Conservation (phyloP, 345 rosid species). For the Theobroma cacao region DNA sequence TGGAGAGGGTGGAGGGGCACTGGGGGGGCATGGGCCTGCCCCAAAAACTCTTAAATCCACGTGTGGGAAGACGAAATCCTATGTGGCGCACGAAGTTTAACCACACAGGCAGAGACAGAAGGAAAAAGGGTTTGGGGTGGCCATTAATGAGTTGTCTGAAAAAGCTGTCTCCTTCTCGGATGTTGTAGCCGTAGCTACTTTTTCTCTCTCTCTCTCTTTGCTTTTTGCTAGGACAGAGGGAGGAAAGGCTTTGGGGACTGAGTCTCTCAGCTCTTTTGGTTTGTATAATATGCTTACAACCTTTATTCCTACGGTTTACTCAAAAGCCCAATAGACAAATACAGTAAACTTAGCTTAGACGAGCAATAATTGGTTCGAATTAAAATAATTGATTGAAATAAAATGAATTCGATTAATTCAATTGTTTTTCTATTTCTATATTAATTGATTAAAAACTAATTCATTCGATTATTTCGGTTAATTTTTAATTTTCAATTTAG, state of each 20-base stretch:
- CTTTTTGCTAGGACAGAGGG: neutral
- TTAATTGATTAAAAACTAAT: too few relatives aligned
- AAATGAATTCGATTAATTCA: too few relatives aligned
- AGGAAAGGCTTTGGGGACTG: neutral
- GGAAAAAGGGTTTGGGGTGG: neutral
- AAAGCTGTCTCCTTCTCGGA: neutral
- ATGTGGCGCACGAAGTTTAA: constrained; percentile 2
- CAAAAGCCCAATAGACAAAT: neutral
- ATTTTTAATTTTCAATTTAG: too few relatives aligned
- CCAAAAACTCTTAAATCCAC: constrained; percentile 1
- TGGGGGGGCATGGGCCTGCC: neutral
- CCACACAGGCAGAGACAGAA: neutral
- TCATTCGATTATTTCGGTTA: too few relatives aligned
- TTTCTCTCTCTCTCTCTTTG: neutral
- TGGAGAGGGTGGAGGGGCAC: neutral
- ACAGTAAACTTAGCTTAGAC: neutral
- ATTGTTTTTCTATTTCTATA: too few relatives aligned
- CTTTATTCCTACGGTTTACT: neutral
- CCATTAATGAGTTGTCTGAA: constrained; percentile 14
- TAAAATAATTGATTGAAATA: too few relatives aligned
- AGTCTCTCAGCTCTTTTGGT: neutral
- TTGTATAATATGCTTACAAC: neutral
- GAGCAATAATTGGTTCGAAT: too few relatives aligned
- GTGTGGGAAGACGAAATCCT: constrained; percentile 8
- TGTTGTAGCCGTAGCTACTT: neutral